Percentiles rank a stretch among this genome's conserved stretches.
Evolutionary conservation across 1,139 yeast species (phyloP).

Genomic region (Suhomyces maxii): DNA sequence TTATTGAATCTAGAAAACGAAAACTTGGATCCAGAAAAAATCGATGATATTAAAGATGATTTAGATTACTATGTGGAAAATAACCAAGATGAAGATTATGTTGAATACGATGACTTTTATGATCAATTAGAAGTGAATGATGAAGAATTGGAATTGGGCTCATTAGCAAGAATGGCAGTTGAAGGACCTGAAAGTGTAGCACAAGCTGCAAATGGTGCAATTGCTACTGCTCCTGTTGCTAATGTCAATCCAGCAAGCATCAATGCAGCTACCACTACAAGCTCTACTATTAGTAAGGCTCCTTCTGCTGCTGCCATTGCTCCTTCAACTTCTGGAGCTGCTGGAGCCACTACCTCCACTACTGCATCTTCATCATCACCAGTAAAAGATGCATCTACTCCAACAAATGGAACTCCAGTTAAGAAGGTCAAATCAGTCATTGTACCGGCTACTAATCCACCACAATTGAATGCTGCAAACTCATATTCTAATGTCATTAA

Average conservation of each 20-base stretch:
- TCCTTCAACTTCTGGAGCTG: not conserved
- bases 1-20: conserved; percentile 81
- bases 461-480: conserved; percentile 18
- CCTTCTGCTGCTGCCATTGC: not conserved
- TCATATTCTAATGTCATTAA: conserved; percentile 25
- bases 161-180: conserved; percentile 43
- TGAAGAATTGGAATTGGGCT: conserved; percentile 50
- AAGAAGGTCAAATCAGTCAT: conserved; percentile 12
- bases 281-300: not conserved
- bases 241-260: not conserved
- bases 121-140: conserved; percentile 72
- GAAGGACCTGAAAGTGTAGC: conserved; percentile 22
- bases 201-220: conserved; percentile 8
- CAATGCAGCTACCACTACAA: not conserved
- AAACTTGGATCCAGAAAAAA: conserved; percentile 74
- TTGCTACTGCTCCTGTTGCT: conserved; percentile 16
- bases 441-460: conserved; percentile 19
- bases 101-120: conserved; percentile 92
- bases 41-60: conserved; percentile 83
- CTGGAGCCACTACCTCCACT: not conserved
- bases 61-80: conserved; percentile 92
- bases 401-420: conserved; percentile 15
- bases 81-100: conserved; percentile 93
- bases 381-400: conserved; percentile 10
- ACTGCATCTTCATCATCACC: conserved; percentile 17